Conservation (phyloP, 2,329 filamentous ascomycete genomes). For the Aureobasidium sp. region DNA sequence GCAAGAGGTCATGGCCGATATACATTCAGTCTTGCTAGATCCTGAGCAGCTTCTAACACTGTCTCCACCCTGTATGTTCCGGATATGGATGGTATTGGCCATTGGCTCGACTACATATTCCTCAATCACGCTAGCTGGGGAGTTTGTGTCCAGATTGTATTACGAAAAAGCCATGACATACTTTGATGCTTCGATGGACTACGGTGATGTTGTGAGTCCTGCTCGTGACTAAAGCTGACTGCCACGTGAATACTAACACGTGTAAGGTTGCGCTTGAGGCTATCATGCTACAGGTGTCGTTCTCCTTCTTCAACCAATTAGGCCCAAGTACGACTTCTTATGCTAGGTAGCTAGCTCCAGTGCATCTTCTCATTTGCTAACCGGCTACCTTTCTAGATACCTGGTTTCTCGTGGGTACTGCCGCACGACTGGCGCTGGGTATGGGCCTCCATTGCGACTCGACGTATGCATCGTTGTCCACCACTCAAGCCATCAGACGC, state of each 20-base stretch:
- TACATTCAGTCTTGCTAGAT: conserved; percentile 23
- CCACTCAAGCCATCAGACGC: conserved; percentile 26
- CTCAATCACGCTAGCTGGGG: conserved; percentile 38
- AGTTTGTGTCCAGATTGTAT: conserved; percentile 33
- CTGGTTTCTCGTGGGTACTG: conserved; percentile 41
- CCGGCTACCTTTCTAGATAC: conserved; percentile 25
- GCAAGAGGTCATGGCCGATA: conserved; percentile 29
- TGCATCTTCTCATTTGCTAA: not conserved
- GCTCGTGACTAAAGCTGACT: too few species aligned
- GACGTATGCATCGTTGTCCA: conserved; percentile 25
- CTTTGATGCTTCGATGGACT: conserved; percentile 27
- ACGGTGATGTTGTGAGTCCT: conserved; percentile 18
- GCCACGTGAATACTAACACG: not conserved
- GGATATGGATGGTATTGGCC: conserved; percentile 45
- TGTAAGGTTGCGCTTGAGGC: conserved; percentile 35
- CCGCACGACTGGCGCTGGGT: conserved; percentile 38
- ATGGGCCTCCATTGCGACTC: conserved; percentile 33
- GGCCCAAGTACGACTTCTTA: conserved; percentile 29
- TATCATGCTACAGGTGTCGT: conserved; percentile 42
- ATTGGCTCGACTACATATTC: conserved; percentile 42
- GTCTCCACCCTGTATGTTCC: conserved; percentile 31
- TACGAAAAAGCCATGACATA: conserved; percentile 41
- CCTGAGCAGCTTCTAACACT: not conserved
- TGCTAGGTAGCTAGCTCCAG: not conserved
- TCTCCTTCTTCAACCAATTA: conserved; percentile 43